Evolutionary conservation across 345 rosid genomes (phyloP).

Genomic region (Gynandropsis gynandra): DNA sequence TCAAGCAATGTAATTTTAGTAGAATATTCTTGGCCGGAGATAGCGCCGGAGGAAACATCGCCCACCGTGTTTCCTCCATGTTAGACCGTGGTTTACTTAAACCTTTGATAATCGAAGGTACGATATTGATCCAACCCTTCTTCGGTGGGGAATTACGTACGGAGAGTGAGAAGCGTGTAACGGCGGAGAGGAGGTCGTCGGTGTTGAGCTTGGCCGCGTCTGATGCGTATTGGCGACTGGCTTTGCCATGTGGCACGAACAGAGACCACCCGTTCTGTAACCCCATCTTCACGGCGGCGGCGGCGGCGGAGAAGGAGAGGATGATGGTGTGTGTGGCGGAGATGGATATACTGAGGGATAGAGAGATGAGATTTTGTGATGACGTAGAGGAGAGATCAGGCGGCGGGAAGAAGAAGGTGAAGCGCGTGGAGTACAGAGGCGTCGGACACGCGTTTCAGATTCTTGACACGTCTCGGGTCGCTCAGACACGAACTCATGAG

Average conservation of each 20-base stretch:
- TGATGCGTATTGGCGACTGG: slow-evolving; percentile 68
- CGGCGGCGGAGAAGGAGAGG: slow-evolving; percentile 22
- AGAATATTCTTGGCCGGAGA: slow-evolving; percentile 54
- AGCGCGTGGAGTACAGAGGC: slow-evolving; percentile 46
- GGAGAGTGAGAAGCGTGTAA: slow-evolving; percentile 43
- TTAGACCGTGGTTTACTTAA: background rate
- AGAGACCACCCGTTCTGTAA: slow-evolving; percentile 84
- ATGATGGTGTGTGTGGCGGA: slow-evolving; percentile 60
- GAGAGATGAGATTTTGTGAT: slow-evolving; percentile 44
- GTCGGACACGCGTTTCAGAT: slow-evolving; percentile 91
- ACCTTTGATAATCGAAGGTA: slow-evolving; percentile 38
- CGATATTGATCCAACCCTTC: slow-evolving; percentile 52
- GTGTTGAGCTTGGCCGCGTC: slow-evolving; percentile 48
- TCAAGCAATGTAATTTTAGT: slow-evolving; percentile 29
- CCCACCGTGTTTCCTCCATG: slow-evolving; percentile 38
- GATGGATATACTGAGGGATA: slow-evolving; percentile 61
- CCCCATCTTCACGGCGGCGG: slow-evolving; percentile 32
- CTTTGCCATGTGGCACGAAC: slow-evolving; percentile 50
- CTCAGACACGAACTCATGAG: slow-evolving; percentile 42
- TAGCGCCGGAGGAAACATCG: slow-evolving; percentile 68
- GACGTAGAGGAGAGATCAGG: slow-evolving; percentile 23
- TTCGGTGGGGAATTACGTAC: slow-evolving; percentile 55
- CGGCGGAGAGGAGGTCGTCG: too few relatives aligned
- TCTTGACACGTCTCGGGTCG: slow-evolving; percentile 47
- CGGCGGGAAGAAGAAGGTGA: slow-evolving; percentile 35